Conservation (phyloP, 2,329 filamentous ascomycete genomes). For the Aureobasidium sp. region DNA sequence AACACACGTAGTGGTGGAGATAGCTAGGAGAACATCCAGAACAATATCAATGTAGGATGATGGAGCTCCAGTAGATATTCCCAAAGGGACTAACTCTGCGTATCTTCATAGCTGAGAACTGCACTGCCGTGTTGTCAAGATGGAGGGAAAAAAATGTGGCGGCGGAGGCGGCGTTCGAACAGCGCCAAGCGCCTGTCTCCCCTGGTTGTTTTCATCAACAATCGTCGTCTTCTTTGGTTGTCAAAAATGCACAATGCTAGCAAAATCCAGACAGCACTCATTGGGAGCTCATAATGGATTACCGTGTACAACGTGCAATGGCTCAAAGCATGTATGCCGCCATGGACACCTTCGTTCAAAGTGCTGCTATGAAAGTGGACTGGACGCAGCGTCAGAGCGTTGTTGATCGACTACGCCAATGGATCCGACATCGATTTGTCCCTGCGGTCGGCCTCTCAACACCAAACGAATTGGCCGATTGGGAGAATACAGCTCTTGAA, state of each 20-base stretch:
- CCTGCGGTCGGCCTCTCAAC: slow-evolving; percentile 28
- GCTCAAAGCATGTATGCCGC: slow-evolving; percentile 61
- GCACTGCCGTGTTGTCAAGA: neutral
- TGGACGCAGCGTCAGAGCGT: slow-evolving; percentile 50
- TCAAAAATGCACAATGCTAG: neutral
- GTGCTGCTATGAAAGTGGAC: slow-evolving; percentile 51
- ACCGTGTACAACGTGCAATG: slow-evolving; percentile 38
- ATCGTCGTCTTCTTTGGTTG: neutral
- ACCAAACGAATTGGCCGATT: slow-evolving; percentile 12
- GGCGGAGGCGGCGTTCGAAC: neutral
- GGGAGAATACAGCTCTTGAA: slow-evolving; percentile 30
- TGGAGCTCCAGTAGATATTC: neutral
- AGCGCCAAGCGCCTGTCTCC: neutral
- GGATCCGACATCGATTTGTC: slow-evolving; percentile 60
- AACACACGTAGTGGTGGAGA: no score
- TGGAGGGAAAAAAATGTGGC: neutral
- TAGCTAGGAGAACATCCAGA: neutral
- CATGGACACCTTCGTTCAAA: slow-evolving; percentile 54
- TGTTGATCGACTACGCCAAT: slow-evolving; percentile 51
- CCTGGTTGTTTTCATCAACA: neutral
- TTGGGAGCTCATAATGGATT: neutral
- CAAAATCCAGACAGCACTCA: neutral
- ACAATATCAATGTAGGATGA: neutral
- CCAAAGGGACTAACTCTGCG: neutral
- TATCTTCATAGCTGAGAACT: neutral